phyloP scores from a whole-genome alignment of 441 rosid species.

The Flueggea neowawraea region DNA sequence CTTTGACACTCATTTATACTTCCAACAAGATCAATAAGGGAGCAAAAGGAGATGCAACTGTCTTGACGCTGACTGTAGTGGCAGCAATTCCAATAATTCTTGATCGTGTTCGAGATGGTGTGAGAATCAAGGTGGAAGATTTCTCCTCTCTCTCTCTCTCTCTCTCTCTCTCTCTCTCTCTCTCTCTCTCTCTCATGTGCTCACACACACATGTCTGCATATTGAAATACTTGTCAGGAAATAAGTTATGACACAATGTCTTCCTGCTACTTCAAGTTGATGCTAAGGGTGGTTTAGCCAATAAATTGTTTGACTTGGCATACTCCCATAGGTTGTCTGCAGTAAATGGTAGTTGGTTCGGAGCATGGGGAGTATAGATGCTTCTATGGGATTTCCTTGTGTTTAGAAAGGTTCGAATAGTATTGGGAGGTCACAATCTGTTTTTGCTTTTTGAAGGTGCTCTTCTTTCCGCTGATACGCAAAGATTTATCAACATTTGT shows the following conservation, averaged over 20 bases:
- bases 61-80: constrained; percentile 82
- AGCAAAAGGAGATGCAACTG: constrained; percentile 87
- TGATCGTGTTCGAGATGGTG: constrained; percentile 98
- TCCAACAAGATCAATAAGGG: constrained; percentile 90
- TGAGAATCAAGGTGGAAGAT: constrained; percentile 65
- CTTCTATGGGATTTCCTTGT: constrained; percentile 85
- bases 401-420: constrained; percentile 76
- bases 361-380: constrained; percentile 94
- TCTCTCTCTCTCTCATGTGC: too few species aligned
- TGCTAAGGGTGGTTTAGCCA: constrained; percentile 77
- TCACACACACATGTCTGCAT: background rate
- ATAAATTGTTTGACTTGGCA: constrained; percentile 84
- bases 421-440: constrained; percentile 87
- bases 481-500: constrained; percentile 98
- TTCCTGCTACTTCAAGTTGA: constrained; percentile 45
- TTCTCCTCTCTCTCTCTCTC: too few species aligned
- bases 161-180: too few species aligned
- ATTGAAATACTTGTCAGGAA: background rate
- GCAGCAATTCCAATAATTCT: constrained; percentile 99
- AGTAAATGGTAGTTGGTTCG: constrained; percentile 91
- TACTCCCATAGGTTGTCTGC: constrained; percentile 89
- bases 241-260: background rate
- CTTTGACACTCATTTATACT: constrained; percentile 95
- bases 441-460: constrained; percentile 99
- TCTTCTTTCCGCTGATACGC: constrained; percentile 95